Base-by-base conservation (phyloP, 2,329 filamentous ascomycete species). In the Exophiala oligosperma region DNA sequence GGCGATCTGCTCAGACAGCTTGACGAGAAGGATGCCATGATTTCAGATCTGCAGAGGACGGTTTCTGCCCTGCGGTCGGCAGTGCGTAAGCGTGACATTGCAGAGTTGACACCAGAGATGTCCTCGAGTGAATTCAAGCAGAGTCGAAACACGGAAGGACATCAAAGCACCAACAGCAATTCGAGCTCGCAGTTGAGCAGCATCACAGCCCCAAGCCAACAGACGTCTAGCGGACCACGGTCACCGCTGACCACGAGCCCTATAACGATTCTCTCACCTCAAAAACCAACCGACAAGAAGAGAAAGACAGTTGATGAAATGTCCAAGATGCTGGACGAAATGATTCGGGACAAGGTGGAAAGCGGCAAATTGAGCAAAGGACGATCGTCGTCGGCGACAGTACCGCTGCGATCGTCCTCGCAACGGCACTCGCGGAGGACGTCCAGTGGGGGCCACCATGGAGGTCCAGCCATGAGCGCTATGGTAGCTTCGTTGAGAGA, bases 1-100 rank as follows among this genome's bases (percentile, higher is more conserved):
- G 89, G 92, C 64, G 79, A 86, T 1, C 74, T 90, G 17, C 76
- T 97, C 48, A 88, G 86, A 61, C 93, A 97, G 66, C 96, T 95
- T 72, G 94, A 99, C 66, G 94, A 97, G 66, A 97, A 95, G 73
- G 94, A 99, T 67, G 84, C 86, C 23, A 93, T 97, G 74, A 97
- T 99, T 69, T 86, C 89, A 6, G 93, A 96, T 66, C 82, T 99
- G n/a, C 93, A 97, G 71, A 85, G 89, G 9, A 99, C 97, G 92
- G 81, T 97, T 53, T 80, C 88, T 3, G 94, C 94, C 1, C 80
- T 99, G 53, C 87, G 92, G 43, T 93, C 85, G 62, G 92, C 92
- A 1, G 88, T 92, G 9, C 86, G 92, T 55, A 94, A 93, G 62
- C 85, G 92, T 51, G 93, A 97, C 62, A 84, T 87, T 2, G 91